Evolutionary conservation across 805 yeast genomes (phyloP).

Genomic region (Middelhovenomyces tepae): DNA sequence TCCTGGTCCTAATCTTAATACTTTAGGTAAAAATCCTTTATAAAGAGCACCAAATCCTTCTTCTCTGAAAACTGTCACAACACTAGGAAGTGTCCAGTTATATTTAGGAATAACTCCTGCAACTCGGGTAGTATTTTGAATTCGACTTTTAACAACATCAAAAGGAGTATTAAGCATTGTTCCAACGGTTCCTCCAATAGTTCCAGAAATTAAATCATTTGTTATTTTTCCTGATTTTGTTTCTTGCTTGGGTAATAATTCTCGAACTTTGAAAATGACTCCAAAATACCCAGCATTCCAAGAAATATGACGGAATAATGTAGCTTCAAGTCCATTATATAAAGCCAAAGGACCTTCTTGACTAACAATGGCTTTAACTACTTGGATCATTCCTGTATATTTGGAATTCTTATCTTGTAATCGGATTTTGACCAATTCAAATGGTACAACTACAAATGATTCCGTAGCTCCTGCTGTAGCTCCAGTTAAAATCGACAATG

Average conservation of each 20-base stretch:
- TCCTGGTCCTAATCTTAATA: slow-evolving; percentile 95
- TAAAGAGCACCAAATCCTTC: slow-evolving; percentile 90
- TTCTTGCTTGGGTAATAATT: slow-evolving; percentile 68
- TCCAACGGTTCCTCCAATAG: slow-evolving; percentile 95
- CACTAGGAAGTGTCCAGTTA: slow-evolving; percentile 84
- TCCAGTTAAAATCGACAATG: slow-evolving; percentile 83
- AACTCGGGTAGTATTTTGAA: slow-evolving; percentile 61
- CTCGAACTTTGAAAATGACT: slow-evolving; percentile 77
- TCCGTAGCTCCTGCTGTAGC: slow-evolving; percentile 98
- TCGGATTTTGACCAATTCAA: slow-evolving; percentile 90
- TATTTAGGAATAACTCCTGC: slow-evolving; percentile 79
- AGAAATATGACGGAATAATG: slow-evolving; percentile 90
- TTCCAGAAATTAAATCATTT: slow-evolving; percentile 85
- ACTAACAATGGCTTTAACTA: slow-evolving; percentile 59
- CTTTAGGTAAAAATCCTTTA: slow-evolving; percentile 96
- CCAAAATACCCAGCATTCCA: slow-evolving; percentile 99
- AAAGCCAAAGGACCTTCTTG: slow-evolving; percentile 74
- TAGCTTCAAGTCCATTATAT: slow-evolving; percentile 93
- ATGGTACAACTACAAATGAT: slow-evolving; percentile 94
- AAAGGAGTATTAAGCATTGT: slow-evolving; percentile 94
- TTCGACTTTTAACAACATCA: slow-evolving; percentile 91
- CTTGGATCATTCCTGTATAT: slow-evolving; percentile 80
- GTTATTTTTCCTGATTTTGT: slow-evolving; percentile 64
- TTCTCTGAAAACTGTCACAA: slow-evolving; percentile 66
- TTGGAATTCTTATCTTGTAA: slow-evolving; percentile 81